Evolutionary conservation across 176 grass and related monocot genomes (phyloP), one percentile per base, ranked within the genome.

Genomic region (Bonia amplexicaulis): DNA sequence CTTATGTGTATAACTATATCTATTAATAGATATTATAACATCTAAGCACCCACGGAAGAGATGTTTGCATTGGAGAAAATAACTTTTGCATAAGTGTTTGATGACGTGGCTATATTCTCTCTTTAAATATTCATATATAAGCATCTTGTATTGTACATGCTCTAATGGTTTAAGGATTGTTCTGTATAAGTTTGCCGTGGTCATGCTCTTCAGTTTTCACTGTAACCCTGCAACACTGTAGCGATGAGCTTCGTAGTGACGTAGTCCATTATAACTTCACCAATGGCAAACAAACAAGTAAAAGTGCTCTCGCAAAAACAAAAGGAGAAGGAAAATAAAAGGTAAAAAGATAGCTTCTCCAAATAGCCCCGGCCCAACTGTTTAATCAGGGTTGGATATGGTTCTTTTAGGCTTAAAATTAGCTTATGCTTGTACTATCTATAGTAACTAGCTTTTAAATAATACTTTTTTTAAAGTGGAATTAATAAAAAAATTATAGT

Each of bases 381-480:
- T 7, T 2, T 2, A 14, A 2, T 6, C 6, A 46, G 0, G 22
- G 41, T 15, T 23, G 68, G 68, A 2, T 15, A 26, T 7, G 3
- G 31, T 33, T 33, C 29, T 33, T 33, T 33, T 33, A 1, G 31
- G 31, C 0, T 33, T 3, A 33, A 33, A 33, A 33, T 33, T 33
- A 0, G 0, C 2, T 33, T 33, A 33, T 33, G 3, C 3, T 33
- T 33, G 2, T 2, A 31, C 29, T 31, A 2, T 31, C 29, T 31
- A 31, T 31, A 31, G 1, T 31, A 33, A 33, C 31, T 33, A 33
- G 3, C 3, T 33, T 33, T 33, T 33, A 33, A 3, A 33, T 33
- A 1, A 33, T 33, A 3, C 31, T 0, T 33, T 33, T 33, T 33
- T 33, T 0, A 33, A 33, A 0, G 0, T 33, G 0, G 0, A 33